Evolutionary conservation across 192 early-diverging fungal genomes (phyloP), one percentile per base, ranked within the genome.

Genomic region (Phlyctochytrium bullatum): DNA sequence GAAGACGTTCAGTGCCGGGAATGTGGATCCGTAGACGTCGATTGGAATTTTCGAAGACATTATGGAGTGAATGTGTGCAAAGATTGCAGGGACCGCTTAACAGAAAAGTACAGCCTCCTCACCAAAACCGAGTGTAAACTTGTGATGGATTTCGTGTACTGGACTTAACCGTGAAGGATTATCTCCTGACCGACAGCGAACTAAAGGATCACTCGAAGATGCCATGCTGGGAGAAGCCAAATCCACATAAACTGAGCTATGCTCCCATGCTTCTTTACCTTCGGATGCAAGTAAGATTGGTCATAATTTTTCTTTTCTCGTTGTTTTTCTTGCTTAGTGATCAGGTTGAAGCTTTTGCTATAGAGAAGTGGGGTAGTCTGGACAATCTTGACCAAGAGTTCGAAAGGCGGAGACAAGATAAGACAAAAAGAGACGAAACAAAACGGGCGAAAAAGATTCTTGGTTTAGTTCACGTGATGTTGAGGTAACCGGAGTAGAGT

Each of bases 211-310:
- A 73, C 2, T 83, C 86, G 20, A 68, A 87, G 36, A 82, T 99
- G 28, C 92, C 93, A 0, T 80, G 82, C 50, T 95, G 93, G 90
- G 85, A 89, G 34, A 89, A 90, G 66, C 89, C 94, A 30, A 99
- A 99, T 69, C 97, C 97, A 29, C 92, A 91, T 67, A 97, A 97
- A 66, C 85, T 90, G 0, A 95, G 93, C 1, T 99, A 93, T 88
- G 93, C 92, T 78, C 94, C 94, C 77, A 99, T 99, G 97, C 86
- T 94, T 73, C 77, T 98, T 23, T 98, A 93, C 64, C 78, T 96
- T 23, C 83, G 95, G 17, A 78, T 79, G 63, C 89, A 93, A 71
- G 90, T 88, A 69, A 52, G 34, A 47, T 14, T 59, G n/a, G 14
- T 59, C 25, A 2, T 59, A 16, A 28, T 27, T 17, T 59, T n/a